Evolutionary conservation across 192 early-diverging fungal genomes (phyloP), one percentile per base, ranked within the genome.

Genomic region (Backusella tuberculispora): DNA sequence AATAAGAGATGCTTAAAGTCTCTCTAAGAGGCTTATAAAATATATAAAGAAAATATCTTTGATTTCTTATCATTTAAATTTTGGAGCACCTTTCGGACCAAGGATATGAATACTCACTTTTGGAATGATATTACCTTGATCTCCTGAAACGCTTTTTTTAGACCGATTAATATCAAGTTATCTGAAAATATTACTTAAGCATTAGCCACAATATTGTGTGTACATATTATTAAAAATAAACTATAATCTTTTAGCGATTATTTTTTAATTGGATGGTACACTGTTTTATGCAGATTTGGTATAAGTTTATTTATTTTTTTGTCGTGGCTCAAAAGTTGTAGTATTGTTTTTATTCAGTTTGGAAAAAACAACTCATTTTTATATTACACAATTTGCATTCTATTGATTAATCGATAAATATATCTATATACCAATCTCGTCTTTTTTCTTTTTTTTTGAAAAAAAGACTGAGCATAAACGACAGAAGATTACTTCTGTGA

Each of bases 71-170:
- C 29, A 34, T 34, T 34, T 34, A 34, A 34, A 34, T 34, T 34
- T 34, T 34, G 29, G 2, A 34, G 29, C 29, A 34, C 29, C 29
- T 34, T 34, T 34, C 29, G 29, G 29, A 34, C 29, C 29, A 34
- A 2, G 29, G 29, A 34, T 34, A 34, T 34, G 2, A 34, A 34
- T 34, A 34, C 29, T 34, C 29, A 2, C 29, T 19, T 60, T 12
- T 24, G 53, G 53, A 60, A 60, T 24, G 10, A 24, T 60, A 8
- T 60, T 13, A 60, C 53, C 53, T 60, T 60, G 53, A 60, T 60
- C 53, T 26, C 53, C 21, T 10, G 53, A 24, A 60, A 12, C 12
- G 24, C 19, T 6, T 7, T 24, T 24, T 53, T 53, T 9, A 9
- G 7, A 53, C 19, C 6, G 19, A 53, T 21, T 21, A 53, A 53